Conservation (phyloP, 352 stramenopile genomes). For the Phytopythium montanum region DNA sequence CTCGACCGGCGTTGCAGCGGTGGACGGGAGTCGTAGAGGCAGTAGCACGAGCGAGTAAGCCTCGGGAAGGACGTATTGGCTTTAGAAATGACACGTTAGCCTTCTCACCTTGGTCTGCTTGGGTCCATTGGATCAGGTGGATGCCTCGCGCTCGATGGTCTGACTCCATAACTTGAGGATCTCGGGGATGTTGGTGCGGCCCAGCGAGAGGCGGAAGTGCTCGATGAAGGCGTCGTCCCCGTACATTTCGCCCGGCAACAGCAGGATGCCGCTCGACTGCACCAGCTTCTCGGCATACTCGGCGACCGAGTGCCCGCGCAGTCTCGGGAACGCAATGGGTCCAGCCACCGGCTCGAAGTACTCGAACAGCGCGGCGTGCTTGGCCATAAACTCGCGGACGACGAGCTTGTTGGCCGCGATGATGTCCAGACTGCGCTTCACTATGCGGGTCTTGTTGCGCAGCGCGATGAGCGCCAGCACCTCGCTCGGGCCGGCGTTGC, state of each 20-base stretch:
- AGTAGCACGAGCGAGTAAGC: too few relatives aligned
- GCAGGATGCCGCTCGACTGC: conserved; percentile 24
- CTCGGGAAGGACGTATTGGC: too few relatives aligned
- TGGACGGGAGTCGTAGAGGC: too few relatives aligned
- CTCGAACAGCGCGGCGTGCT: conserved; percentile 29
- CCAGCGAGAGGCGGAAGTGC: conserved; percentile 33
- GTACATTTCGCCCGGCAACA: conserved; percentile 36
- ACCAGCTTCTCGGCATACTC: conserved; percentile 31
- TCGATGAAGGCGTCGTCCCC: conserved; percentile 12
- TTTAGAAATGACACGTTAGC: too few relatives aligned
- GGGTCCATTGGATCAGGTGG: neutral
- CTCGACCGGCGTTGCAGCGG: too few relatives aligned
- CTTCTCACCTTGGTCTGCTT: too few relatives aligned
- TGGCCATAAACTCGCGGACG: conserved; percentile 32
- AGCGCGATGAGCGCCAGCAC: conserved; percentile 58
- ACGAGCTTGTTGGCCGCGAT: conserved; percentile 10
- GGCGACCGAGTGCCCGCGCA: conserved; percentile 8
- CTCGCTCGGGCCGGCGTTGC: conserved; percentile 45
- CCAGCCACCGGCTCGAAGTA: conserved; percentile 26
- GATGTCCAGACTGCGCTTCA: conserved; percentile 18
- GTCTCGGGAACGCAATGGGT: conserved; percentile 34
- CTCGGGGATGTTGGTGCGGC: conserved; percentile 26
- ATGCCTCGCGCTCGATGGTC: conserved; percentile 4
- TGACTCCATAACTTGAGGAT: conserved; percentile 22
- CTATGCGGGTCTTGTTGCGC: conserved; percentile 33